Evolutionary conservation across 306 rosid genomes (phyloP), one percentile per base, ranked within the genome.

Genomic region (Ammopiptanthus mongolicus): DNA sequence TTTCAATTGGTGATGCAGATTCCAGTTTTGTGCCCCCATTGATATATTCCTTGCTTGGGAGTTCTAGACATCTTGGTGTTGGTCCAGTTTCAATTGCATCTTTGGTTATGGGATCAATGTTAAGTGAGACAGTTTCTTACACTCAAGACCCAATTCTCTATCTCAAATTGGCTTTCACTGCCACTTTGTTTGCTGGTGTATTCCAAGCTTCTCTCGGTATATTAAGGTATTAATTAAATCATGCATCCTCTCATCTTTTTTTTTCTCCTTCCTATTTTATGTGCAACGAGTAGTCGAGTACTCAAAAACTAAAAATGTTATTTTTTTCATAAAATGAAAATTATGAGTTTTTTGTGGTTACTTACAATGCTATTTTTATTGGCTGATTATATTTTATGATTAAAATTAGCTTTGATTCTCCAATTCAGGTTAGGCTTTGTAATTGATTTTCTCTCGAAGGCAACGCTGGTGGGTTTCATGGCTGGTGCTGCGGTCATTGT

Each of bases 11-110:
- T 34, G 17, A 47, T 85, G 87, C 88, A 96, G 99, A 96, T 85
- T 95, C 99, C 9, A 96, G 97, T 72, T 92, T 92, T 84, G 99
- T 96, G 78, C 99, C 99, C 0, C 98, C 98, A 28, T 70, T 96
- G 86, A 87, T 89, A 85, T 96, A 96, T 66, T 88, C 98, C 0
- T 14, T 96, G 28, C 90, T 96, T 46, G 99, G 99, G 64, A 96
- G 99, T 75, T 96, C 99, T 11, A 92, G 72, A 65, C 98, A 96
- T 84, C 87, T 92, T 36, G 99, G 84, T 3, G 93, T 96, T 80
- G 99, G 99, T 4, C 99, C 99, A 23, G 96, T 96, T 73, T 96
- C 99, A 25, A 96, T 96, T 58, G 99, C 99, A 0, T 96, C 99
- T 46, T 78, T 96, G 77, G 99, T 92, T 2, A 92, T 96, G 99